A percentile compares a stretch with the other conserved stretches of the same genome.
These are phyloP conservation scores for Dothideomycetes sp. DNA, from an alignment of 2,329 filamentous ascomycete species.

Conservation along the genomic window DNA sequence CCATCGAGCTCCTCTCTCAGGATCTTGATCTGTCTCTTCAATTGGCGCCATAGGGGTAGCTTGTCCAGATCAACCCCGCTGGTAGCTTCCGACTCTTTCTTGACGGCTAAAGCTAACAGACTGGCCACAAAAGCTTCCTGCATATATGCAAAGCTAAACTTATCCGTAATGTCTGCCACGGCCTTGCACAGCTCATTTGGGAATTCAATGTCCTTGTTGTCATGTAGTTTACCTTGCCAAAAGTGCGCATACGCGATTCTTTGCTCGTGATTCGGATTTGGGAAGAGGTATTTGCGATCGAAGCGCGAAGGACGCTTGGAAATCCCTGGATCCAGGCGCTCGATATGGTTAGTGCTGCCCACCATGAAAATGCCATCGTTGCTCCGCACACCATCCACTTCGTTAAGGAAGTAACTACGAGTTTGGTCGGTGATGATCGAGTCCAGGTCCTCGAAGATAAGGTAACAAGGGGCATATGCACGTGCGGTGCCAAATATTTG, in stretches of 20 bases:
- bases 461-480: conserved; percentile 30
- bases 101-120: conserved; percentile 42
- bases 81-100: conserved; percentile 15
- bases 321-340: conserved; percentile 32
- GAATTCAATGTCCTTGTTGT: conserved; percentile 22
- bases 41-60: conserved; percentile 50
- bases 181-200: conserved; percentile 28
- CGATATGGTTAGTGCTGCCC: conserved; percentile 32
- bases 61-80: conserved; percentile 38
- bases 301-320: conserved; percentile 39
- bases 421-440: conserved; percentile 29
- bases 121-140: conserved; percentile 59
- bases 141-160: conserved; percentile 59
- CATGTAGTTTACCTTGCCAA: conserved; percentile 34
- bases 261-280: conserved; percentile 29
- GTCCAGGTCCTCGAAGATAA: conserved; percentile 35
- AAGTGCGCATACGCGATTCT: conserved; percentile 35
- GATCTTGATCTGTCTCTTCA: conserved; percentile 54
- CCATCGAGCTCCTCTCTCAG: conserved; percentile 49
- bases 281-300: conserved; percentile 40
- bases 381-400: conserved; percentile 33
- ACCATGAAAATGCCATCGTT: conserved; percentile 37
- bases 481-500: conserved; percentile 33
- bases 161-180: conserved; percentile 51
- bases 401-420: conserved; percentile 34